These are phyloP conservation scores for Chlamydomonas sphaeroides DNA, from an alignment of 139 green algal species.

Conservation along the genomic window DNA sequence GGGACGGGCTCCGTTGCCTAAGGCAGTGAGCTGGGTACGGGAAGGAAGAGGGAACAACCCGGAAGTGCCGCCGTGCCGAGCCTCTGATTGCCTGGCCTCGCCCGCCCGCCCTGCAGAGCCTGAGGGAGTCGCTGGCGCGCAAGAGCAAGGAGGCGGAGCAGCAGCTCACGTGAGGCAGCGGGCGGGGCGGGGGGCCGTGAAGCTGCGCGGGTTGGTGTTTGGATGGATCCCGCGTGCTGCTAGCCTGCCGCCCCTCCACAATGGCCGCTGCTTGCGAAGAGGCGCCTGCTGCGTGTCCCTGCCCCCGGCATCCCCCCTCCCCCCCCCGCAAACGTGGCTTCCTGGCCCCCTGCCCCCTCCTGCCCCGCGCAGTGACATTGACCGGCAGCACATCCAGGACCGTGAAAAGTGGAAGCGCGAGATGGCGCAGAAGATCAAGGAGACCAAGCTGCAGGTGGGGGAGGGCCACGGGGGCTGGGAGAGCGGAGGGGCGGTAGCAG, in stretches of 20 bases:
- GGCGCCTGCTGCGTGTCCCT: too few relatives aligned
- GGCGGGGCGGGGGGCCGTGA: not conserved
- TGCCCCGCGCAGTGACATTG: slow-evolving; percentile 69
- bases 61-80: too few relatives aligned
- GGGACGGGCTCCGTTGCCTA: not conserved
- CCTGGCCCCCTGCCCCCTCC: not conserved
- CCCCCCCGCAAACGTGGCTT: not conserved
- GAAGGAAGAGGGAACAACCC: too few relatives aligned
- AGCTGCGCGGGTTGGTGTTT: too few relatives aligned
- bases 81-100: too few relatives aligned
- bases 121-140: slow-evolving; percentile 42
- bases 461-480: slow-evolving; percentile 30
- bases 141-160: slow-evolving; percentile 58
- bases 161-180: slow-evolving; percentile 46
- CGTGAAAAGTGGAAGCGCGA: slow-evolving; percentile 84
- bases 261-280: too few relatives aligned
- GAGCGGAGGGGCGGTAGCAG: not conserved
- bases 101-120: not conserved
- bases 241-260: too few relatives aligned
- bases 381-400: slow-evolving; percentile 85
- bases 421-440: slow-evolving; percentile 72
- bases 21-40: too few relatives aligned
- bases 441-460: slow-evolving; percentile 79
- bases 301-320: not conserved
- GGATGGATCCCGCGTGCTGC: too few relatives aligned